Percentiles rank a stretch among this genome's conserved stretches.
These are phyloP conservation scores for Venturiaceae sp. DNA, from an alignment of 2,329 filamentous ascomycete genomes.

Conservation along the genomic window DNA sequence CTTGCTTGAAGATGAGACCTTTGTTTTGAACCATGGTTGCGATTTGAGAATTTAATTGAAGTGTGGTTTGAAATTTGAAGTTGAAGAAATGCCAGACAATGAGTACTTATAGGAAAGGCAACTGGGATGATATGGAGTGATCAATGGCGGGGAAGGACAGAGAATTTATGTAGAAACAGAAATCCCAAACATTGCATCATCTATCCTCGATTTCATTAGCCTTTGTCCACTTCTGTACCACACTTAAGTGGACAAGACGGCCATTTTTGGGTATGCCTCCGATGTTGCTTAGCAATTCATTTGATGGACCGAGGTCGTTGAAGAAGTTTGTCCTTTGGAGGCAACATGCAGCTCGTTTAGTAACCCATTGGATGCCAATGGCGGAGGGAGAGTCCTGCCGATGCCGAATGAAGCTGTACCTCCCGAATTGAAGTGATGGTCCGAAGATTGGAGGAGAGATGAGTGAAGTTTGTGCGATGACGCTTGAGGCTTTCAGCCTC, in stretches of 20 bases:
- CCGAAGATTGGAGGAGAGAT: background rate
- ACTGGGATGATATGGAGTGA: background rate
- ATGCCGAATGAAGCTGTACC: background rate
- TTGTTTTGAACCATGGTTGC: conserved; percentile 56
- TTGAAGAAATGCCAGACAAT: background rate
- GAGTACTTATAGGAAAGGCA: background rate
- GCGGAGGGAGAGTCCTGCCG: background rate
- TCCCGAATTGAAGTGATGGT: background rate
- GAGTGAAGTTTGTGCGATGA: background rate
- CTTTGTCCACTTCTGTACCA: background rate
- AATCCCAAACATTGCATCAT: conserved; percentile 1
- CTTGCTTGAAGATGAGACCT: conserved; percentile 61
- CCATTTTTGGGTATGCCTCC: background rate
- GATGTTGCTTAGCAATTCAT: background rate
- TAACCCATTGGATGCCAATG: background rate
- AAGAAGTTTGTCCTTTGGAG: background rate
- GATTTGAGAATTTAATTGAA: background rate
- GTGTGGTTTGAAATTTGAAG: background rate
- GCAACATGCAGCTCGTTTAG: background rate
- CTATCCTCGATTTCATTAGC: background rate
- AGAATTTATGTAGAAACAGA: background rate
- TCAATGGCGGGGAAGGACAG: background rate
- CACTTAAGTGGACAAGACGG: background rate
- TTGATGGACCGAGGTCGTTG: background rate
- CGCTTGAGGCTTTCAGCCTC: background rate